Base-by-base conservation (phyloP, 1,139 yeast species). In the Arxiozyma slooffiae region DNA sequence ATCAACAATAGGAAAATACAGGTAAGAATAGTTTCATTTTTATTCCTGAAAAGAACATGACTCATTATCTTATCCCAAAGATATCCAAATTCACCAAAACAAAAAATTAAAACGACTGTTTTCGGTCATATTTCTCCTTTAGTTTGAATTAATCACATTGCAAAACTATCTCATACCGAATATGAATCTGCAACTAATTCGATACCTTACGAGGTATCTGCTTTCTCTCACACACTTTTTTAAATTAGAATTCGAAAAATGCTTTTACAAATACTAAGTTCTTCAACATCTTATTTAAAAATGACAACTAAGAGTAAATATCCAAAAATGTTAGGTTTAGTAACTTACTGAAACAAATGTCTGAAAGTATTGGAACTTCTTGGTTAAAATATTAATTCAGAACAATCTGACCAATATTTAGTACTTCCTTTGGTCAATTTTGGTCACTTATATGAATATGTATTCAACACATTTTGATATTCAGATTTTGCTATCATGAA, bases 151-250 rank as follows among this genome's bases (percentile, higher is more conserved):
- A 82, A 59, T 44, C 74, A 74, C 38, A 71, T 66, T 1, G 86
- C 68, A 58, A 85, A 82, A 0, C 96, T 96, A 43, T 90, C 83
- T 97, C 97, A 92, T 0, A 84, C 85, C 38, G 80, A 74, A 62
- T 85, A 92, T 6, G 82, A 58, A 48, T 88, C 95, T 0, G 85
- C 76, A 2, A 82, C 62, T 0, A 86, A 51, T 56, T 83, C 85
- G 14, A 90, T 55, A 0, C 97, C 97, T 50, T 77, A 79, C 34
- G 88, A 64, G 24, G 71, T 67, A 63, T 92, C 97, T 61, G 94
- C 81, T 54, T 79, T 78, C 61, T 92, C 98, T n/a, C 92, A 63
- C 46, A 77, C 68, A n/a, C 4, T 72, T 71, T 49, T 96, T 72
- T 52, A 90, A 78, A 9, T 71, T 70, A 7, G 76, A 78, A 45